A percentile compares a stretch with the other conserved stretches of the same genome.
Evolutionary conservation across 371 early-diverging fungal genomes (phyloP).

Genomic region (Chytridiales sp.): DNA sequence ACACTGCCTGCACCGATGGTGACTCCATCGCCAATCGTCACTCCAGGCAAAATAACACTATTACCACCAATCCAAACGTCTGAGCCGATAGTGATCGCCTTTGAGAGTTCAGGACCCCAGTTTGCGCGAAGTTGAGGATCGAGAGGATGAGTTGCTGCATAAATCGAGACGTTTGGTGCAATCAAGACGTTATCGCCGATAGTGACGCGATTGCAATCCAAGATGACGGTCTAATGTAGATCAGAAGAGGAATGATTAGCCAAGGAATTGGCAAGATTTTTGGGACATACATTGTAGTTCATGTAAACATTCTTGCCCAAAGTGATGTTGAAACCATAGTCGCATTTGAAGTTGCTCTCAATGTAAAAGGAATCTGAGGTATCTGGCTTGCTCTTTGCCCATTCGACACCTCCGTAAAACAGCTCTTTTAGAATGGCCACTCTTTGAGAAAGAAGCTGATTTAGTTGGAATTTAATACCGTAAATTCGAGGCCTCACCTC

Average conservation of each 20-base stretch:
- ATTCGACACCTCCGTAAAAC: constrained; percentile 53
- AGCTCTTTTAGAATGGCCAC: constrained; percentile 47
- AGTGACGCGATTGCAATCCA: constrained; percentile 65
- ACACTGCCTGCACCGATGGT: constrained; percentile 60
- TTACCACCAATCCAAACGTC: constrained; percentile 48
- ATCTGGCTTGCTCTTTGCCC: no score
- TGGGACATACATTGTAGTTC: constrained; percentile 8
- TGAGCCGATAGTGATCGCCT: constrained; percentile 62
- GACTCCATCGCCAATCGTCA: constrained; percentile 75
- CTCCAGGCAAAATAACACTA: constrained; percentile 72
- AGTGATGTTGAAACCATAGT: constrained; percentile 63
- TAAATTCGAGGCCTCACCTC: no score
- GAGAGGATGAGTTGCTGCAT: constrained; percentile 73
- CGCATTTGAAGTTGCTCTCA: constrained; percentile 64
- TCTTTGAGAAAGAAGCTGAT: no score
- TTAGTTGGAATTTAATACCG: no score
- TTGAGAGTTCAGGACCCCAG: constrained; percentile 55
- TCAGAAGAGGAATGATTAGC: constrained; percentile 48
- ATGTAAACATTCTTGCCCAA: constrained; percentile 67
- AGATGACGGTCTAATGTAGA: constrained; percentile 50
- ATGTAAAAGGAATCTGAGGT: constrained; percentile 55
- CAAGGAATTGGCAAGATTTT: constrained; percentile 13
- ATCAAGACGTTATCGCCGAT: constrained; percentile 69
- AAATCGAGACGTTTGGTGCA: constrained; percentile 77
- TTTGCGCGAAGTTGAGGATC: constrained; percentile 30